Percentiles rank a stretch among this genome's conserved stretches.
These are phyloP conservation scores for Arthrocladium fulminans DNA, from an alignment of 2,329 filamentous ascomycete genomes.

Conservation along the genomic window DNA sequence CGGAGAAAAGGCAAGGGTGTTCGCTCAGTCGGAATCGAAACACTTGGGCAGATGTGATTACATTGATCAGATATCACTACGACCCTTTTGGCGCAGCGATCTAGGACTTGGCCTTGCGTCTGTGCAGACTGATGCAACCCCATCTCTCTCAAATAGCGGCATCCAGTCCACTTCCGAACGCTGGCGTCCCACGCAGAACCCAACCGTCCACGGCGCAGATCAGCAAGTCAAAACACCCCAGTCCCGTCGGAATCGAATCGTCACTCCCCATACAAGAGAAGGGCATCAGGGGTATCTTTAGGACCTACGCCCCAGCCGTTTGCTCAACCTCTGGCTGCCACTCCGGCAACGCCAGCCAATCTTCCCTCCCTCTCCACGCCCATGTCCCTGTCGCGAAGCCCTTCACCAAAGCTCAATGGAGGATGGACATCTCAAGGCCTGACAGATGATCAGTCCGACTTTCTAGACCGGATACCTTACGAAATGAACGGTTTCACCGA, in stretches of 20 bases:
- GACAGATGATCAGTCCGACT: conserved; percentile 61
- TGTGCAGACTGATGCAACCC: not conserved
- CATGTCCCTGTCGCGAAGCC: conserved; percentile 83
- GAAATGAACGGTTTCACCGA: conserved; percentile 44
- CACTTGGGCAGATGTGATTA: not conserved
- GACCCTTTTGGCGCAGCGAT: not conserved
- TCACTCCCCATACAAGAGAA: conserved; percentile 2
- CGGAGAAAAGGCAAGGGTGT: not conserved
- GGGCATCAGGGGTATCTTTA: conserved; percentile 1
- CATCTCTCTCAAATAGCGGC: not conserved
- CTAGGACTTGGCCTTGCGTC: not conserved
- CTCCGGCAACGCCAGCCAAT: conserved; percentile 2
- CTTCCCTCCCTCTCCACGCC: conserved; percentile 39
- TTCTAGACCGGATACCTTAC: conserved; percentile 48
- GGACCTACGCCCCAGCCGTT: conserved; percentile 2
- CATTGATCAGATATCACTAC: not conserved
- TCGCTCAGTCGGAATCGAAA: not conserved
- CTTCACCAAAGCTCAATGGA: conserved; percentile 72
- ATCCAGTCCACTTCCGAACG: not conserved
- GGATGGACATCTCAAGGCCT: conserved; percentile 82
- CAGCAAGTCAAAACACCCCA: conserved; percentile 5
- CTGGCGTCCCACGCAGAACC: conserved; percentile 1
- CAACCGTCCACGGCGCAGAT: conserved; percentile 2
- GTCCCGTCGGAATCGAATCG: not conserved
- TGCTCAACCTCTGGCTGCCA: conserved; percentile 10